Percentiles rank a stretch among this genome's conserved stretches.
These are phyloP conservation scores for Colletotrichum navitas DNA, from an alignment of 2,329 filamentous ascomycete genomes.

Conservation along the genomic window DNA sequence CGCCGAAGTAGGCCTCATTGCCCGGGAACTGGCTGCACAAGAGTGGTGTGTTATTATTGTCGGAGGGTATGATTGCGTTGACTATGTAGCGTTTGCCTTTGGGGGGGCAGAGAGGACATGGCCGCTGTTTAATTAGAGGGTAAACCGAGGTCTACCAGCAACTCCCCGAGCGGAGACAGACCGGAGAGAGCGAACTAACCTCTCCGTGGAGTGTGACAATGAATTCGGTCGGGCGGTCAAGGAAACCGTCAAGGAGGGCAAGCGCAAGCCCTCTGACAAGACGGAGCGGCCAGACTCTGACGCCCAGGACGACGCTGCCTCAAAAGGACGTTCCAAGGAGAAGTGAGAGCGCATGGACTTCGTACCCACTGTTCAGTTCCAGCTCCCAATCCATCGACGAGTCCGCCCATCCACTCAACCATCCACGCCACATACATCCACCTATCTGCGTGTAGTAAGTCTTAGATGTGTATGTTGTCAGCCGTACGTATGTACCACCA, in stretches of 20 bases:
- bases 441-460: no score
- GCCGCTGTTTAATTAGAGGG: conserved; percentile 1
- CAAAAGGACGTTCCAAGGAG: conserved; percentile 75
- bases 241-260: conserved; percentile 78
- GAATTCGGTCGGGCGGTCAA: conserved; percentile 57
- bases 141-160: conserved; percentile 35
- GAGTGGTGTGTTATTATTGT: no score
- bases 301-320: conserved; percentile 65
- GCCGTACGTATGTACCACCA: no score
- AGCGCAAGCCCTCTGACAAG: conserved; percentile 75
- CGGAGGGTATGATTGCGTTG: no score
- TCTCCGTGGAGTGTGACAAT: conserved; percentile 48
- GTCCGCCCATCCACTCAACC: no score
- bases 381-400: no score
- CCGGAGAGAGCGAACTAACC: conserved; percentile 54
- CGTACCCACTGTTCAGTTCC: conserved; percentile 86
- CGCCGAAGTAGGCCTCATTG: no score
- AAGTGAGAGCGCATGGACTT: conserved; percentile 89
- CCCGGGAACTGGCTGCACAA: no score
- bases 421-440: no score
- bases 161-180: conserved; percentile 44
- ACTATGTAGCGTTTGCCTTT: no score
- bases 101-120: no score
- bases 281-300: conserved; percentile 74
- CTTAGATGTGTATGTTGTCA: no score